Evolutionary conservation across 164 flowering plant species (phyloP).

Genomic region (Chloranthus sessilifolius): DNA sequence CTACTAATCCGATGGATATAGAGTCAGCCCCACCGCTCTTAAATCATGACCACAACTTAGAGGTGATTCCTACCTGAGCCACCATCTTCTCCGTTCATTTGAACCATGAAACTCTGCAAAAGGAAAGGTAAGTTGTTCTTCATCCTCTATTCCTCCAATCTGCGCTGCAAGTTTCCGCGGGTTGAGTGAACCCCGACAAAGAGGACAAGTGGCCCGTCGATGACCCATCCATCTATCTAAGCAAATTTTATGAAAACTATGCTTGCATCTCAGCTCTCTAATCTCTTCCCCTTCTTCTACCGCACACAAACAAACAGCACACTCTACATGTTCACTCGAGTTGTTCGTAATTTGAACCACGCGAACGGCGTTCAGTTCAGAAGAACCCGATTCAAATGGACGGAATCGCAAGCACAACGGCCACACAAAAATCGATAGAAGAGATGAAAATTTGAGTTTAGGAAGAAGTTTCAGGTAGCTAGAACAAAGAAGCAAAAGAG

Average conservation of each 20-base stretch:
- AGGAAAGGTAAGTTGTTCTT: slow-evolving; percentile 1
- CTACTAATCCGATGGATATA: too few species aligned
- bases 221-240: slow-evolving; percentile 8
- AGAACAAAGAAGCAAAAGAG: too few species aligned
- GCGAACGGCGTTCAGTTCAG: too few species aligned
- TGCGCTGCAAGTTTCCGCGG: neutral
- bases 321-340: too few species aligned
- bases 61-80: slow-evolving; percentile 7
- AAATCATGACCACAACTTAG: too few species aligned
- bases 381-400: too few species aligned
- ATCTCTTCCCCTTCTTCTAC: slow-evolving; percentile 11
- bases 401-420: too few species aligned
- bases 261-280: slow-evolving; percentile 5
- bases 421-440: too few species aligned
- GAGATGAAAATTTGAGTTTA: too few species aligned
- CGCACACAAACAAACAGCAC: slow-evolving; percentile 6
- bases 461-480: too few species aligned
- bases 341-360: too few species aligned
- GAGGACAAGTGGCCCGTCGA: neutral
- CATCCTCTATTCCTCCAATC: slow-evolving; percentile 2
- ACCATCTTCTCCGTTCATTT: neutral
- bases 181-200: slow-evolving; percentile 8
- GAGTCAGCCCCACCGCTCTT: too few species aligned
- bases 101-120: neutral
- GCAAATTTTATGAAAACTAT: slow-evolving; percentile 10